phyloP scores from a whole-genome alignment of 208 protist species.

The Phytomonas sp. region DNA sequence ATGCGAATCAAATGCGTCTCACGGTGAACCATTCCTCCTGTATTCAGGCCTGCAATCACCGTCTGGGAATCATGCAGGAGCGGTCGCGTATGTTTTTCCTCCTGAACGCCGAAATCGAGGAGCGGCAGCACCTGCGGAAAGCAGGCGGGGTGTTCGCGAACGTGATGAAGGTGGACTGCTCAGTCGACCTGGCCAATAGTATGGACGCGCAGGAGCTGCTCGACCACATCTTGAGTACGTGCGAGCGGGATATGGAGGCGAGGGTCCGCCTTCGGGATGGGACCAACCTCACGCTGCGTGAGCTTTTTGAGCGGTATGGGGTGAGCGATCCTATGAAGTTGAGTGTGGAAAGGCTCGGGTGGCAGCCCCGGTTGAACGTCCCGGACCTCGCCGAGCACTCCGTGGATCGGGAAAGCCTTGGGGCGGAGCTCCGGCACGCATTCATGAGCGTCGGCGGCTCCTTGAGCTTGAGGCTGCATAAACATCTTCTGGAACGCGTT shows the following conservation, averaged over 20 bases:
- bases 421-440: constrained; percentile 74
- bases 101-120: constrained; percentile 84
- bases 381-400: constrained; percentile 19
- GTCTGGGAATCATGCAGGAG: constrained; percentile 89
- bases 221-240: constrained; percentile 68
- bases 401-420: constrained; percentile 28
- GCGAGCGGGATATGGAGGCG: constrained; percentile 43
- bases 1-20: constrained; percentile 63
- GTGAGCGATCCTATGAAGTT: constrained; percentile 48
- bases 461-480: constrained; percentile 45
- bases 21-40: constrained; percentile 67
- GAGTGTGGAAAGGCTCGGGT: constrained; percentile 79
- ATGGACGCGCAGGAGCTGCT: constrained; percentile 77
- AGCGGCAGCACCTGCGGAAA: constrained; percentile 64
- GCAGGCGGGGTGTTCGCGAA: constrained; percentile 79
- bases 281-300: constrained; percentile 53
- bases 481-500: constrained; percentile 38
- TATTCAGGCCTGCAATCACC: constrained; percentile 72
- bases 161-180: constrained; percentile 80
- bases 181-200: constrained; percentile 50
- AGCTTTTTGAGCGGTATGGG: constrained; percentile 57
- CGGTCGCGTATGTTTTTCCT: constrained; percentile 88
- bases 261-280: constrained; percentile 46
- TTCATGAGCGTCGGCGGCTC: constrained; percentile 60
- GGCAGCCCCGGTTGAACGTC: constrained; percentile 33